Evolutionary conservation across 1,284 basidiomycete species (phyloP).

Genomic region (Cryptococcus amylolentus): DNA sequence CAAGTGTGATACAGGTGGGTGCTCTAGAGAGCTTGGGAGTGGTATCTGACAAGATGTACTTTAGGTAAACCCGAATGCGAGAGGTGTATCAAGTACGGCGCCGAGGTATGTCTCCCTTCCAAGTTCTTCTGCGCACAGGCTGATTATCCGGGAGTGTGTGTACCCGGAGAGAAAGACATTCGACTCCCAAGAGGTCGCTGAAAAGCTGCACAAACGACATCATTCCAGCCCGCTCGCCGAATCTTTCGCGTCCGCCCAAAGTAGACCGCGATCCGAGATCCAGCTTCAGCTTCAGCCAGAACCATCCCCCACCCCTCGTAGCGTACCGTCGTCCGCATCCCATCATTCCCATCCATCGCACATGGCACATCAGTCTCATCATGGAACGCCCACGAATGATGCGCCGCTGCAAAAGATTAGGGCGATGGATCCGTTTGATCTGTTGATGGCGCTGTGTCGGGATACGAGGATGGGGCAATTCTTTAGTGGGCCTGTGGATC

Average conservation of each 20-base stretch:
- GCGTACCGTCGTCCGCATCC: neutral
- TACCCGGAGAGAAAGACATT: constrained; percentile 39
- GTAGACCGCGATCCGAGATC: neutral
- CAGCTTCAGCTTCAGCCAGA: neutral
- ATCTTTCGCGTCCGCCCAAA: constrained; percentile 1
- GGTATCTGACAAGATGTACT: neutral
- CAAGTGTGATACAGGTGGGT: constrained; percentile 37
- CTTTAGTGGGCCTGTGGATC: constrained; percentile 30
- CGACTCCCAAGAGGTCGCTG: constrained; percentile 22
- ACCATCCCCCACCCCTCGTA: neutral
- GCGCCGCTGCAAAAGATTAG: neutral
- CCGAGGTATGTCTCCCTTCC: constrained; percentile 20
- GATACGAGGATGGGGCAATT: constrained; percentile 41
- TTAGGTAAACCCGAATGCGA: constrained; percentile 25
- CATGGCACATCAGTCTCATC: neutral
- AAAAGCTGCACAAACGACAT: constrained; percentile 26
- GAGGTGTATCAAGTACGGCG: constrained; percentile 26
- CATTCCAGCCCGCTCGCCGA: constrained; percentile 1
- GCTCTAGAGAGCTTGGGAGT: neutral
- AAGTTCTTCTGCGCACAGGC: neutral
- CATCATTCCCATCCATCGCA: neutral
- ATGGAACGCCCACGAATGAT: neutral
- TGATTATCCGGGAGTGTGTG: constrained; percentile 24
- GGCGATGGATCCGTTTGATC: constrained; percentile 26
- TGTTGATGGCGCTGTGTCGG: constrained; percentile 35